Evolutionary conservation across 345 rosid species (phyloP).

Genomic region (Hevea brasiliensis): DNA sequence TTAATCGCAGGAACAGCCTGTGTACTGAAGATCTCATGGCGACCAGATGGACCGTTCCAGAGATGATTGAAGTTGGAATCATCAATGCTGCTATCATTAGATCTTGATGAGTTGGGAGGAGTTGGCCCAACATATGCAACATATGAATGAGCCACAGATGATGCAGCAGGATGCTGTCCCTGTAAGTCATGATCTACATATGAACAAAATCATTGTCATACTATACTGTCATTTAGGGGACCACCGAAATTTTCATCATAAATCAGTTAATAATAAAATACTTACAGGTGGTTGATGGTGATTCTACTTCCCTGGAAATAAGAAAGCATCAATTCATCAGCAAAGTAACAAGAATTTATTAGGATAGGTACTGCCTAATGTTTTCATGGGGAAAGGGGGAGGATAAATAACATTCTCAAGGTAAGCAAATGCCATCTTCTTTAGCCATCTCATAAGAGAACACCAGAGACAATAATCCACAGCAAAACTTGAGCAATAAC

Average conservation of each 20-base stretch:
- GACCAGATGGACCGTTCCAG: conserved; percentile 51
- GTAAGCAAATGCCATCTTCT: neutral
- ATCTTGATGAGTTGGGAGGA: conserved; percentile 43
- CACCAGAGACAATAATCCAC: conserved; percentile 3
- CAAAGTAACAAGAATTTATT: neutral
- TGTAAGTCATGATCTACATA: conserved; percentile 54
- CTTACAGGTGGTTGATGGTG: conserved; percentile 66
- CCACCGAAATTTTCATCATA: conserved; percentile 15
- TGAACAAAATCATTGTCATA: conserved; percentile 15
- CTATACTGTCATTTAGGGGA: conserved; percentile 16
- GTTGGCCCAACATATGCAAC: conserved; percentile 52
- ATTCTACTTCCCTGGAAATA: conserved; percentile 61
- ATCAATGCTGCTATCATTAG: conserved; percentile 37
- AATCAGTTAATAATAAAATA: conserved; percentile 3
- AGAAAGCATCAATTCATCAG: conserved; percentile 27
- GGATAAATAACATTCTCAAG: neutral
- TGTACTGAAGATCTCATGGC: conserved; percentile 42
- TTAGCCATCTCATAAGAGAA: neutral
- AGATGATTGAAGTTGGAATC: conserved; percentile 45
- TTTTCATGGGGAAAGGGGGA: neutral
- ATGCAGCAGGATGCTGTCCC: conserved; percentile 44
- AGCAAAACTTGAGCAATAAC: conserved; percentile 12
- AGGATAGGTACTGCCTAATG: conserved; percentile 9
- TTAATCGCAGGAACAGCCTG: conserved; percentile 52
- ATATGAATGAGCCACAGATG: conserved; percentile 57